phyloP scores from a whole-genome alignment of 768 basidiomycete species.

The Auricularia sp. region DNA sequence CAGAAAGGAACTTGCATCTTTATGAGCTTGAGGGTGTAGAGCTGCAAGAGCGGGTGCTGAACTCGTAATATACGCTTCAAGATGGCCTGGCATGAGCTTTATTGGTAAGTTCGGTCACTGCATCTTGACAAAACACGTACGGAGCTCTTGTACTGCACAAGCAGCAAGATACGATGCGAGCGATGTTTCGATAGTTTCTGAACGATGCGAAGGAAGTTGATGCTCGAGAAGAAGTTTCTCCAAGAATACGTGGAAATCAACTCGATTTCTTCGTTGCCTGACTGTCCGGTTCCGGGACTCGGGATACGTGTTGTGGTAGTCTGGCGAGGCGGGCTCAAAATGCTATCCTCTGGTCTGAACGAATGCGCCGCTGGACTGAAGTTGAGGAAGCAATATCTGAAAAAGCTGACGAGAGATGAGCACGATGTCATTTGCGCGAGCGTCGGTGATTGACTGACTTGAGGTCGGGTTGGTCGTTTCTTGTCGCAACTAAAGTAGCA shows the following conservation, averaged over 20 bases:
- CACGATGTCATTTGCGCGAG: background rate
- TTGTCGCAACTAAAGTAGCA: slow-evolving; percentile 69
- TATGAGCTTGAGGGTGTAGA: slow-evolving; percentile 92
- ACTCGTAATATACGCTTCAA: slow-evolving; percentile 91
- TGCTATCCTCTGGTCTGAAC: slow-evolving; percentile 52
- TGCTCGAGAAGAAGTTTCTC: slow-evolving; percentile 94
- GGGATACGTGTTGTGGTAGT: slow-evolving; percentile 48
- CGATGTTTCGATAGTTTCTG: slow-evolving; percentile 94
- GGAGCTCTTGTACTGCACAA: slow-evolving; percentile 97
- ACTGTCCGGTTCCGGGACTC: slow-evolving; percentile 43
- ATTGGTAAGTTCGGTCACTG: background rate
- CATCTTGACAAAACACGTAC: slow-evolving; percentile 34
- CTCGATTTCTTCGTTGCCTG: slow-evolving; percentile 75
- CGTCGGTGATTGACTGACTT: slow-evolving; percentile 42
- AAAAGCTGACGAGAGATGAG: slow-evolving; percentile 55
- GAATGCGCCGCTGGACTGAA: slow-evolving; percentile 58
- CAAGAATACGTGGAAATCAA: slow-evolving; percentile 91
- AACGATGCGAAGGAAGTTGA: slow-evolving; percentile 97
- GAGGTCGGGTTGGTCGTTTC: slow-evolving; percentile 77
- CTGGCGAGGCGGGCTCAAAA: slow-evolving; percentile 51
- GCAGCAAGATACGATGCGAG: slow-evolving; percentile 88
- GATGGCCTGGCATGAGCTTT: slow-evolving; percentile 55
- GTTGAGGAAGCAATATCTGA: slow-evolving; percentile 81
- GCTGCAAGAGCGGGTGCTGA: slow-evolving; percentile 85
- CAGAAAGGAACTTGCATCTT: slow-evolving; percentile 99